Evolutionary conservation across 495 filamentous ascomycete species (phyloP).

Genomic region (Chaetomium fimeti): DNA sequence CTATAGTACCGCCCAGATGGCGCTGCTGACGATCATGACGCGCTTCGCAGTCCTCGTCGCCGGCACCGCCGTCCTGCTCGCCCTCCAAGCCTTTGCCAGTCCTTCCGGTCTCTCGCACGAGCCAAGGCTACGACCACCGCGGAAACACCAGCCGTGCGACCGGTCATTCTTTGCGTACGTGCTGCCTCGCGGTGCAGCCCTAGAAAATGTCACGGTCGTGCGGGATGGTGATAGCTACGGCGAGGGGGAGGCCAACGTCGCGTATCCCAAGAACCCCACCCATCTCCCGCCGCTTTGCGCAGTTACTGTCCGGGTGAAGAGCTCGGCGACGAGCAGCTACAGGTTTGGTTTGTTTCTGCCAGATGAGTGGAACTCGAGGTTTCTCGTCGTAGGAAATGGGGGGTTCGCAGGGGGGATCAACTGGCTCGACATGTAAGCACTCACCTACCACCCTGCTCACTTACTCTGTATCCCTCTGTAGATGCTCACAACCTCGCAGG

Average conservation of each 20-base stretch:
- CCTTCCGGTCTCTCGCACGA: background rate
- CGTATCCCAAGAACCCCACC: slow-evolving; percentile 47
- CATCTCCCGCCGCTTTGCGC: slow-evolving; percentile 51
- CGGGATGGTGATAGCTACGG: slow-evolving; percentile 38
- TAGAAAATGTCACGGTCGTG: slow-evolving; percentile 37
- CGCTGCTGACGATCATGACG: background rate
- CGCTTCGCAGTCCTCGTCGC: background rate
- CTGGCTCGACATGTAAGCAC: slow-evolving; percentile 46
- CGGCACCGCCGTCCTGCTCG: background rate
- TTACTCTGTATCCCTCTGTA: background rate
- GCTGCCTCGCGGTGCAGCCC: slow-evolving; percentile 31
- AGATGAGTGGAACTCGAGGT: slow-evolving; percentile 46
- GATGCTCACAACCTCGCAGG: slow-evolving; percentile 4
- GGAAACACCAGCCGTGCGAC: slow-evolving; percentile 22
- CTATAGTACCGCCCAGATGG: background rate
- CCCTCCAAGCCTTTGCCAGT: background rate
- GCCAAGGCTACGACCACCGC: background rate
- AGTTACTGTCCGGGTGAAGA: slow-evolving; percentile 47
- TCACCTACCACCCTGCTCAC: background rate
- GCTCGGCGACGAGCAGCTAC: slow-evolving; percentile 44
- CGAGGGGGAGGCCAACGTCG: slow-evolving; percentile 40
- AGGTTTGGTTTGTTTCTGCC: slow-evolving; percentile 55
- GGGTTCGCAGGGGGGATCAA: slow-evolving; percentile 51
- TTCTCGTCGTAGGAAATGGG: slow-evolving; percentile 48
- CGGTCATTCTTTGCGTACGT: slow-evolving; percentile 25